Base-by-base conservation (phyloP, 2,329 filamentous ascomycete species). In the Fusarium caatingaense region DNA sequence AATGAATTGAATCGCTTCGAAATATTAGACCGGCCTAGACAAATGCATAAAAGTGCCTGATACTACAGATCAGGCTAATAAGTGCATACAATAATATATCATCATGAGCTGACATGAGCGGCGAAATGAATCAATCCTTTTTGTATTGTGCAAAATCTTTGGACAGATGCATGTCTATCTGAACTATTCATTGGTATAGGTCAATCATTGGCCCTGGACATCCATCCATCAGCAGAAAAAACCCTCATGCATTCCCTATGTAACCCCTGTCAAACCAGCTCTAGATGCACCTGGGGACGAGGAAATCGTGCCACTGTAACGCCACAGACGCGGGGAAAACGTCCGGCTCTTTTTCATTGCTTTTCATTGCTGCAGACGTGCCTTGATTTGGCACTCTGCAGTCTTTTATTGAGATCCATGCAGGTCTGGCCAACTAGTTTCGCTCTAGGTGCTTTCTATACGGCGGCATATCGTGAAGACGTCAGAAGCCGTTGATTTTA, bases 231-330 rank as follows among this genome's bases (percentile, higher is more conserved):
- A 45, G 25, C n/a, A 30, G 46, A 30, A 64, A 68, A 71, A 56
- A 40, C 55, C 44, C 51, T 53, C 57, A 57, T 15, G 47, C 47
- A 44, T 53, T 53, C 49, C 56, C 65, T 49, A 45, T 46, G 42
- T 11, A 21, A 42, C 53, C 53, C 62, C 20, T 67, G 69, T 70
- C 63, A 60, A 60, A 59, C 56, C 56, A 71, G 59, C 57, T 60
- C 40, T 42, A 64, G 47, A 69, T 60, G 66, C 64, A 74, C 55
- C 51, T 68, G 63, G 65, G 66, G 55, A 70, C 46, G 57, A 62
- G 61, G 68, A 32, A 76, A 75, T 76, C 73, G 66, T 67, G 66
- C 73, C 73, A 76, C 66, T 15, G 69, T 76, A 68, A 76, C 73
- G 73, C 73, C 72, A 76, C 69, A 64, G 46, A 64, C 59, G 66